Evolutionary conservation across 2,329 filamentous ascomycete species (phyloP), one percentile per base, ranked within the genome.

Genomic region (Neonectria faginata): DNA sequence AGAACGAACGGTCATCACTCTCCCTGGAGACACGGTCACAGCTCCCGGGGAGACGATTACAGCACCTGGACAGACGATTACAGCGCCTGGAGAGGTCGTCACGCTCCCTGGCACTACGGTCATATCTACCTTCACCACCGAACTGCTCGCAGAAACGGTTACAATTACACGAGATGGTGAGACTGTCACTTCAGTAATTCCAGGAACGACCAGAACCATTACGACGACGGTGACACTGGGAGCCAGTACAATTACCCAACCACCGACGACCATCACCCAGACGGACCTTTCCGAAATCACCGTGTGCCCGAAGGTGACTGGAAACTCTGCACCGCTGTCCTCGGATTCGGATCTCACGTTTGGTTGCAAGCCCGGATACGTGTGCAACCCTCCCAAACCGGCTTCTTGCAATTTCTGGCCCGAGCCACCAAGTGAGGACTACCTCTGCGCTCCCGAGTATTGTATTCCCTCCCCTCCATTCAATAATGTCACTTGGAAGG

Each of bases 331-430:
- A 12, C 66, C 74, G 1, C 77, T 82, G 14, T 62, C 78, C 44
- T 70, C 75, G 5, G 70, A 69, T 18, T 83, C 83, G 2, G 69
- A 85, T 57, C 77, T 76, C 42, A 86, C 84, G 0, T 88, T 83
- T 79, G 87, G 86, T 55, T 89, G 87, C 72, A 55, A 66, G 12
- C 84, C 86, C 2, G 85, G 86, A 33, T 83, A 73, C 16, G 80
- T 88, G 29, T 89, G 87, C 77, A 82, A 81, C 65, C 81, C 82
- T n/a, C 79, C 78, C 3, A 87, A 83, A 73, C 83, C 85, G 0
- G 68, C 58, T 0, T 78, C 77, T 22, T 89, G 87, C 74, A 82
- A 84, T 66, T 61, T 87, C n/a, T 88, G 83, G 80, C 80, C 79
- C 0, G 79, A 79, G 7, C 75, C 81, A 8, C 87, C 87, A 0